Percentiles rank a stretch among this genome's conserved stretches.
Evolutionary conservation across 371 early-diverging fungal species (phyloP).

Genomic region (Circinella minor): DNA sequence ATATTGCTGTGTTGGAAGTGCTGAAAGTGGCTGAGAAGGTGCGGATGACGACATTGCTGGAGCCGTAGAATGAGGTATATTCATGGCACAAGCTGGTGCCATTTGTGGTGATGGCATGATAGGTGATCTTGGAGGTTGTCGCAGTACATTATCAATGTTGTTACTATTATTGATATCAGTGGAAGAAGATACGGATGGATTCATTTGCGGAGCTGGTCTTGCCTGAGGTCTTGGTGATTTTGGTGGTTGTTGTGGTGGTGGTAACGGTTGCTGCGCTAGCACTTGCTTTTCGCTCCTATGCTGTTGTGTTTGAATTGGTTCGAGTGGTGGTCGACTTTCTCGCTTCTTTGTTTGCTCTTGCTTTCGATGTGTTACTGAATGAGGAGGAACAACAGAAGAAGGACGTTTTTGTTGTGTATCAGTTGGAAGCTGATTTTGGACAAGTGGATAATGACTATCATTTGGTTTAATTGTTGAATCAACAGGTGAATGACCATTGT

Average conservation of each 20-base stretch:
- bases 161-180: neutral
- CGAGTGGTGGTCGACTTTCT: neutral
- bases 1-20: constrained; percentile 1
- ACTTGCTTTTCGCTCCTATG: too few relatives aligned
- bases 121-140: constrained; percentile 17
- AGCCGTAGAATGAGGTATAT: neutral
- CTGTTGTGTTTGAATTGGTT: neutral
- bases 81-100: neutral
- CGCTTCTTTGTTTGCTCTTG: neutral
- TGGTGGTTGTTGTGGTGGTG: constrained; percentile 9
- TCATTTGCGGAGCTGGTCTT: neutral
- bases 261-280: too few relatives aligned
- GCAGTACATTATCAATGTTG: neutral
- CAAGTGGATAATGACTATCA: too few relatives aligned
- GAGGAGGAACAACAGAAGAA: neutral
- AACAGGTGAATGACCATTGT: too few relatives aligned
- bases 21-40: constrained; percentile 15
- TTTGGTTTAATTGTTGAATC: too few relatives aligned
- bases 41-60: neutral
- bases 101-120: constrained; percentile 4
- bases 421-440: too few relatives aligned
- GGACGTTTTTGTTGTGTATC: too few relatives aligned
- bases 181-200: neutral
- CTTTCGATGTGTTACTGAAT: neutral
- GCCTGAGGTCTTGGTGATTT: constrained; percentile 19